Conservation (phyloP, 352 stramenopile genomes). For the Globisporangium megalacanthum region DNA sequence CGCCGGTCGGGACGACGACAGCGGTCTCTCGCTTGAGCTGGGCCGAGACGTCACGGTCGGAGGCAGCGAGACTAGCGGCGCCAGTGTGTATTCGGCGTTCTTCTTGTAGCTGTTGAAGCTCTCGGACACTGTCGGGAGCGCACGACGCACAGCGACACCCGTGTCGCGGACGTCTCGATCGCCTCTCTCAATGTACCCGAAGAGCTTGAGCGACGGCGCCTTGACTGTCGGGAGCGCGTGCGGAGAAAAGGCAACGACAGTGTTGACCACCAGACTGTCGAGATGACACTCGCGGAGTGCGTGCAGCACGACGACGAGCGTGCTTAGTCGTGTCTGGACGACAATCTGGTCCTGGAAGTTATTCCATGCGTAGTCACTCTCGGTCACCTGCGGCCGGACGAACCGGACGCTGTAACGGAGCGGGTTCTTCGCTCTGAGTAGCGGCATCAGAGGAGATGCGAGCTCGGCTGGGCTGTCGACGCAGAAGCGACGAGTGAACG, state of each 20-base stretch:
- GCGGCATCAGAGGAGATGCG: constrained; percentile 13
- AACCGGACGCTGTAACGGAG: constrained; percentile 37
- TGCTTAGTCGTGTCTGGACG: constrained; percentile 49
- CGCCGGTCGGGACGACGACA: neutral
- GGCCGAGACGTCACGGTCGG: constrained; percentile 9
- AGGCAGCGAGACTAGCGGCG: constrained; percentile 4
- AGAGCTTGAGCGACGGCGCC: constrained; percentile 46
- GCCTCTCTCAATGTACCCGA: constrained; percentile 40
- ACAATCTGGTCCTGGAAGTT: constrained; percentile 70
- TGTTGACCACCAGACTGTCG: neutral
- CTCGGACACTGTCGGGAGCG: constrained; percentile 14
- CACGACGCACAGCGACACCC: neutral
- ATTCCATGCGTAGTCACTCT: constrained; percentile 49
- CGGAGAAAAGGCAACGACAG: constrained; percentile 27
- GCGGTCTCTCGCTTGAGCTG: constrained; percentile 5
- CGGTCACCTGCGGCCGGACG: constrained; percentile 17
- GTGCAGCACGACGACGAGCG: constrained; percentile 33
- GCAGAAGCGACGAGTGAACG: constrained; percentile 42
- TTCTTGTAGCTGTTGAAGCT: constrained; percentile 34
- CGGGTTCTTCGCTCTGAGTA: constrained; percentile 18
- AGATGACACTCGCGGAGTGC: constrained; percentile 19
- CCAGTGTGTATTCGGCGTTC: constrained; percentile 11
- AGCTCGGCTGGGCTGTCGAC: constrained; percentile 11
- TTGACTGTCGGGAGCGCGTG: constrained; percentile 28
- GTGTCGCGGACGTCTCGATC: neutral